phyloP scores from a whole-genome alignment of 176 grass and related monocot species.

The Paspalum vaginatum region DNA sequence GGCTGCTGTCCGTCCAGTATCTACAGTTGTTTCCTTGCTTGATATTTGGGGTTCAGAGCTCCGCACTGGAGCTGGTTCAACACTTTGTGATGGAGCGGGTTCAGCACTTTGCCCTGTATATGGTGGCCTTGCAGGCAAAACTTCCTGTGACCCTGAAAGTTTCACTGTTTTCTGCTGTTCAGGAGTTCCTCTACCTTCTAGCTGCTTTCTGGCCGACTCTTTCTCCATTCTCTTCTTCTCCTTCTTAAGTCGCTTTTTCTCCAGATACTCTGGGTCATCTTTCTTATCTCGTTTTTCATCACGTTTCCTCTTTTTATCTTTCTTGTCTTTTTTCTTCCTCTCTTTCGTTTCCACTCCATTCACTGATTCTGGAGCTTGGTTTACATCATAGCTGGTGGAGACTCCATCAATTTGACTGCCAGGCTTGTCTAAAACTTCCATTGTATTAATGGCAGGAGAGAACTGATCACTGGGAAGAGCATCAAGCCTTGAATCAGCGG shows the following conservation, averaged over 20 bases:
- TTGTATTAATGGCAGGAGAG: slow-evolving; percentile 41
- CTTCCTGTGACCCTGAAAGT: slow-evolving; percentile 40
- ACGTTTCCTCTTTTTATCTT: slow-evolving; percentile 74
- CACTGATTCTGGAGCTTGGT: slow-evolving; percentile 31
- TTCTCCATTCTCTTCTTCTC: slow-evolving; percentile 91
- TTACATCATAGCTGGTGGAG: slow-evolving; percentile 53
- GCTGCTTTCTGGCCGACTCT: slow-evolving; percentile 68
- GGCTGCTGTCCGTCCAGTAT: slow-evolving; percentile 44
- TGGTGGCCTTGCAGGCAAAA: slow-evolving; percentile 32
- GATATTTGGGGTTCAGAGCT: slow-evolving; percentile 57
- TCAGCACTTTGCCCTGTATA: slow-evolving; percentile 18
- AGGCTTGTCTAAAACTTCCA: slow-evolving; percentile 41
- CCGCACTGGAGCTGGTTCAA: slow-evolving; percentile 26
- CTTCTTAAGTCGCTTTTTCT: slow-evolving; percentile 80
- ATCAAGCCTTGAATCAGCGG: slow-evolving; percentile 73
- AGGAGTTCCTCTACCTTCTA: slow-evolving; percentile 43
- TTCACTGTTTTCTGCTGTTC: slow-evolving; percentile 47
- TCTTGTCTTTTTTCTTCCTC: slow-evolving; percentile 74
- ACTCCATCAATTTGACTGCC: slow-evolving; percentile 46
- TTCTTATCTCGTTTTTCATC: slow-evolving; percentile 68
- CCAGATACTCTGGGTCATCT: slow-evolving; percentile 84
- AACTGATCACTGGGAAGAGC: slow-evolving; percentile 40
- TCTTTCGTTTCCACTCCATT: slow-evolving; percentile 54
- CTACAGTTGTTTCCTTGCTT: slow-evolving; percentile 51
- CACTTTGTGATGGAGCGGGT: not conserved